Evolutionary conservation across 106 monocot species (phyloP), one percentile per base, ranked within the genome.

Genomic region (Dioscorea zingiberensis): DNA sequence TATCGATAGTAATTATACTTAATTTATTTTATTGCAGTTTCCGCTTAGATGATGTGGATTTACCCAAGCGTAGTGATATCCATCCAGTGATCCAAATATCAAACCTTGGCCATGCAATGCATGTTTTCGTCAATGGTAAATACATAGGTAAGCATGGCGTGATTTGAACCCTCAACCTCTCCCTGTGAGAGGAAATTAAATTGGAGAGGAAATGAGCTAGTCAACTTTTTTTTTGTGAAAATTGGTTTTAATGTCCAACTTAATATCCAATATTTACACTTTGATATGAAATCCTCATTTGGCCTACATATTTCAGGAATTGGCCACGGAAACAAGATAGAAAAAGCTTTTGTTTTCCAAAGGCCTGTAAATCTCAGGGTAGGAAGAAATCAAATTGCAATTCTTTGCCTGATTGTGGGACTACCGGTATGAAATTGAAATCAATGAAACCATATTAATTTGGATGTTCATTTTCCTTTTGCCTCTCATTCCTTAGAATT

Each of bases 61-160:
- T 97, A 53, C 91, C 95, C 13, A 79, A 74, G 75, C 80, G 91
- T 29, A 55, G 26, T 0, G 85, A 88, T 44, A 88, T 91, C 38
- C 75, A 67, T 45, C 91, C 95, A 0, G 91, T 97, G 23, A 59
- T 97, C 69, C 85, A 85, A 64, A 18, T 88, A 38, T 60, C 78
- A 44, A 81, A 56, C 29, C 70, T 79, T 25, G 88, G 85, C 11
- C 88, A 97, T 75, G 85, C 64, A 0, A 57, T 97, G 71, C 74
- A 83, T 49, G 85, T 63, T 21, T 97, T 91, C 54, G 81, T 79
- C 56, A 97, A 97, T 64, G 91, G 78, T 22, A 47, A 68, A 59
- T 97, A 79, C 69, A 70, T 91, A 23, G 95, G 95, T 97, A 88
- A 56, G n/a, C n/a, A 14, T 64, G 10, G 13, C 4, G 21, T 14